Conservation (phyloP, 225 moss, liverwort and hornwort genomes). For the Anthoceros angustus region DNA sequence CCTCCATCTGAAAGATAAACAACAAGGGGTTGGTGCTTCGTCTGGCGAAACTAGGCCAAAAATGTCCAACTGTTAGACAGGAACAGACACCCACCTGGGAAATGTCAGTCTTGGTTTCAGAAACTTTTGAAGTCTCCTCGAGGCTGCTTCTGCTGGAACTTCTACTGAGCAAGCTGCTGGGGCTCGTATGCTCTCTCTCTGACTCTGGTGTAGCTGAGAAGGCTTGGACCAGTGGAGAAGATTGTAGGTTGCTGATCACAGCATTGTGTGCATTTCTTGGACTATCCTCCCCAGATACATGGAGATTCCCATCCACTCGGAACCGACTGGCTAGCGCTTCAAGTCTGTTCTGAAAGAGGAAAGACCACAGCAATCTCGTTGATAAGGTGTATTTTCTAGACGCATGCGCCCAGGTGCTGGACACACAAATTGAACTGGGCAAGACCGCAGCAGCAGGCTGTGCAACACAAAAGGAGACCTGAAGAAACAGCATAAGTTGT, state of each 20-base stretch:
- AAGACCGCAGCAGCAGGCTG: neutral
- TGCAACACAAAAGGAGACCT: conserved; percentile 13
- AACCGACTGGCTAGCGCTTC: neutral
- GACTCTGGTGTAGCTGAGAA: neutral
- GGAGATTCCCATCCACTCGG: neutral
- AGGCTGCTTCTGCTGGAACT: neutral
- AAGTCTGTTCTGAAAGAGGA: neutral
- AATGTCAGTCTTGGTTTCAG: neutral
- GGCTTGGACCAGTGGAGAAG: neutral
- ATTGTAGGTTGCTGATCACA: neutral
- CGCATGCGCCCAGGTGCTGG: neutral
- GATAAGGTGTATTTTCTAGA: neutral
- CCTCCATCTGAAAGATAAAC: conserved; percentile 13
- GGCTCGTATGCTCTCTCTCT: neutral
- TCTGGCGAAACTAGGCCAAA: neutral
- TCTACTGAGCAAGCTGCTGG: neutral
- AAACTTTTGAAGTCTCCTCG: neutral
- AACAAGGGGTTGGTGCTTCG: neutral
- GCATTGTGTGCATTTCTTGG: neutral
- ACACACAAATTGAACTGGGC: neutral
- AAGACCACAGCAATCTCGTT: neutral
- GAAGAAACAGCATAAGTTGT: conserved; percentile 16
- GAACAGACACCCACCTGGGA: neutral
- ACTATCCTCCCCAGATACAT: neutral
- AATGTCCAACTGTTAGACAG: neutral